Base-by-base conservation (phyloP, 192 early-diverging fungal species). In the Umbelopsis vinacea region DNA sequence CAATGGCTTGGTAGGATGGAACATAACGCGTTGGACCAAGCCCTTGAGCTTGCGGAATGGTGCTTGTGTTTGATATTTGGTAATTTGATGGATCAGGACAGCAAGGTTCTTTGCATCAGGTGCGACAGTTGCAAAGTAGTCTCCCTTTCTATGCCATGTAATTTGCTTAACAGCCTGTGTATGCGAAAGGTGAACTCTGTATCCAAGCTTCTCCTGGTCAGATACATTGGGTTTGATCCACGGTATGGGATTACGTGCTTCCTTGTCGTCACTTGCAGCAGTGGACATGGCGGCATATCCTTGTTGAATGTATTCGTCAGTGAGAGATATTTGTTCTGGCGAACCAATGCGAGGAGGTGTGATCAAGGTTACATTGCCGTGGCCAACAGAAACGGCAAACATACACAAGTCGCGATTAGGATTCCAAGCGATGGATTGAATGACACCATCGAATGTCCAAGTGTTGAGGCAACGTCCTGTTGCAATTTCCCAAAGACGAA, bases 81-180 rank as follows among this genome's bases (percentile, higher is more conserved):
- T 91, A 38, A 97, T 72, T 82, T 98, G 95, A 86, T 99, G 97
- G 68, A 99, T 93, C 33, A 93, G 78, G 6, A 99, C 92, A n/a
- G 91, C 73, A 70, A 86, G 72, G 76, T 85, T 84, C 69, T 83
- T 88, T 76, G 89, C 93, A 72, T 97, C 92, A 1, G 95, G 89
- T 1, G 89, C 88, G 19, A 97, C 88, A 29, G 93, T 93, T 1
- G 93, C 86, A 83, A 98, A 89, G 81, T 99, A 98, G 82, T 99
- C 95, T 69, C 97, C 97, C 78, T 93, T 96, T 66, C 93, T 85
- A 81, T 99, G 97, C 97, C 97, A 99, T 29, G 86, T 85, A 48
- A 99, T 80, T 67, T 90, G 87, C 71, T 92, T 96, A 38, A 96
- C 92, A 12, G 83, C 77, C 70, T 87, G 81, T 70, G 75, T 75